phyloP scores from a whole-genome alignment of 2,329 filamentous ascomycete genomes.

The Zymoseptoria ardabiliae region DNA sequence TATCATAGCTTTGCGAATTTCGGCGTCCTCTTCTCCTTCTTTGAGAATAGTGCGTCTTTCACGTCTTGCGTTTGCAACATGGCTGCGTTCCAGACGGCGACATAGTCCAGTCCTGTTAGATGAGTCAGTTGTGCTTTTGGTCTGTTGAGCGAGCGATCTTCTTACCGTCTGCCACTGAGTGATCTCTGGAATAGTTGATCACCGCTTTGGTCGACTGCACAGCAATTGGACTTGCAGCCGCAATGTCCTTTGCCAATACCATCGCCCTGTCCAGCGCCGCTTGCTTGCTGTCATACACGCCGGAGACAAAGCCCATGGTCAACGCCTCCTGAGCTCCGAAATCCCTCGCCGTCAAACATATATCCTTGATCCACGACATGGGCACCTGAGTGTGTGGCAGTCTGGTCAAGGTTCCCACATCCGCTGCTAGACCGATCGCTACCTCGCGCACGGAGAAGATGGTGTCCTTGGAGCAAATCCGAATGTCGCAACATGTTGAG shows the following conservation, averaged over 20 bases:
- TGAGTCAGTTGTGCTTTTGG: not conserved
- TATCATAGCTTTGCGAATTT: constrained; percentile 18
- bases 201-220: constrained; percentile 83
- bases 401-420: constrained; percentile 68
- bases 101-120: constrained; percentile 14
- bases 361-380: constrained; percentile 71
- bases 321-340: constrained; percentile 64
- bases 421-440: constrained; percentile 71
- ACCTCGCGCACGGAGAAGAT: constrained; percentile 71
- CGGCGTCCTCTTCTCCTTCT: constrained; percentile 18
- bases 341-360: constrained; percentile 62
- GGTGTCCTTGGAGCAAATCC: constrained; percentile 51
- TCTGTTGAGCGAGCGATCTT: constrained; percentile 54
- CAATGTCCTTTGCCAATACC: constrained; percentile 58
- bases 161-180: constrained; percentile 57
- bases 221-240: constrained; percentile 80
- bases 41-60: constrained; percentile 14
- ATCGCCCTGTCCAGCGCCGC: constrained; percentile 54
- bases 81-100: constrained; percentile 20
- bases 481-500: constrained; percentile 60
- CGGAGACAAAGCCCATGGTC: constrained; percentile 61
- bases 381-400: constrained; percentile 67
- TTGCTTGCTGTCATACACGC: constrained; percentile 55
- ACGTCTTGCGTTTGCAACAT: constrained; percentile 22
- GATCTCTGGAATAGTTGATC: constrained; percentile 72